Conservation (phyloP, 2,329 filamentous ascomycete genomes). For the Periconia sp. region DNA sequence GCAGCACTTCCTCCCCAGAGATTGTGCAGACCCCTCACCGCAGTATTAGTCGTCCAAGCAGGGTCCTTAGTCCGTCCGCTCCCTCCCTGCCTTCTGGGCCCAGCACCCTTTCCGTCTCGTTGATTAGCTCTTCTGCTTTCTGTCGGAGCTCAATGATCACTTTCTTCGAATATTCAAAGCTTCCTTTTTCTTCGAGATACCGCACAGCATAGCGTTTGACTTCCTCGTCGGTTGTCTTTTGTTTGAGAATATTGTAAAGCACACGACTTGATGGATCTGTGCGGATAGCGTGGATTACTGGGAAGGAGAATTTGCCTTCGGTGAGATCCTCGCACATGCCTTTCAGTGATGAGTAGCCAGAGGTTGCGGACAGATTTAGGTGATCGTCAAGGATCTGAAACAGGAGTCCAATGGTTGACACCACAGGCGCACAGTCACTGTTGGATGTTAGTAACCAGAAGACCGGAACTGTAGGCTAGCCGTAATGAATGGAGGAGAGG, state of each 20-base stretch:
- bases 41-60: no score
- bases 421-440: slow-evolving; percentile 79
- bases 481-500: slow-evolving; percentile 2
- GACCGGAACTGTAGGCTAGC: slow-evolving; percentile 1
- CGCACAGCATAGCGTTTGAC: slow-evolving; percentile 89
- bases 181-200: slow-evolving; percentile 90
- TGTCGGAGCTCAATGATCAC: slow-evolving; percentile 56
- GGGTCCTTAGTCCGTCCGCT: slow-evolving; percentile 45
- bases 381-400: slow-evolving; percentile 96
- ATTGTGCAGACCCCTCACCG: no score
- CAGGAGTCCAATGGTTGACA: slow-evolving; percentile 82
- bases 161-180: slow-evolving; percentile 81
- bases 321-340: slow-evolving; percentile 94
- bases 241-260: slow-evolving; percentile 89
- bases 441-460: slow-evolving; percentile 6
- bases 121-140: slow-evolving; percentile 52
- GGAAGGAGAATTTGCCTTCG: slow-evolving; percentile 96
- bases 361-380: slow-evolving; percentile 71
- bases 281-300: slow-evolving; percentile 91
- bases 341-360: slow-evolving; percentile 81
- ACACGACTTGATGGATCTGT: slow-evolving; percentile 75
- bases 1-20: no score
- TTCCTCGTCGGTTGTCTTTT: slow-evolving; percentile 83
- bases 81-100: slow-evolving; percentile 46
- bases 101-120: slow-evolving; percentile 45